Conservation (phyloP, 257 asterid genomes). For the Lycium ferocissimum region DNA sequence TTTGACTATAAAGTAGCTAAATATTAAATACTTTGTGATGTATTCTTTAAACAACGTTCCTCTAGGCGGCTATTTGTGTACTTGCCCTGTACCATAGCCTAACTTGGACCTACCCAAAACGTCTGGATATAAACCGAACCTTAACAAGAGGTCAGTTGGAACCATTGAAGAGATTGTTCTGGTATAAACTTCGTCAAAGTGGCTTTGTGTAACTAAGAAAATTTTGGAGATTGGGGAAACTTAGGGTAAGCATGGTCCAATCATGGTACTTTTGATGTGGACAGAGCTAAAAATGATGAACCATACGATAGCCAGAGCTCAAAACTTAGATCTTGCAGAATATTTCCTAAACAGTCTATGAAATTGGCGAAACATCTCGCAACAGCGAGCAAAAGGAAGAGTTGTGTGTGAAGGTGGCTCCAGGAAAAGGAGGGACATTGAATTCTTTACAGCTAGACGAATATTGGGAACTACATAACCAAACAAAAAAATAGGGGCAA, state of each 20-base stretch:
- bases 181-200: no score
- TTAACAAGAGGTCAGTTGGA: neutral
- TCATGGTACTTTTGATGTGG: neutral
- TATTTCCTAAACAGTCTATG: neutral
- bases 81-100: slow-evolving; percentile 1
- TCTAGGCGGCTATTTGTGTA: neutral
- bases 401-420: neutral
- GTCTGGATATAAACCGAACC: neutral
- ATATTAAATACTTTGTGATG: neutral
- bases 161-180: neutral
- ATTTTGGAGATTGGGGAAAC: neutral
- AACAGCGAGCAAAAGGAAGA: neutral
- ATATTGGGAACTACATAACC: neutral
- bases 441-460: neutral
- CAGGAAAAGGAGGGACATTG: neutral
- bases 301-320: neutral
- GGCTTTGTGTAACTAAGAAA: no score
- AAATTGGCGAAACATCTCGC: neutral
- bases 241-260: no score
- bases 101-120: neutral
- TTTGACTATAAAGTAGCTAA: neutral
- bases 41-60: neutral
- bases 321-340: neutral
- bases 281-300: neutral
- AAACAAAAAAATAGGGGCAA: no score